phyloP scores from a whole-genome alignment of 768 basidiomycete species.

The Russula emetica region DNA sequence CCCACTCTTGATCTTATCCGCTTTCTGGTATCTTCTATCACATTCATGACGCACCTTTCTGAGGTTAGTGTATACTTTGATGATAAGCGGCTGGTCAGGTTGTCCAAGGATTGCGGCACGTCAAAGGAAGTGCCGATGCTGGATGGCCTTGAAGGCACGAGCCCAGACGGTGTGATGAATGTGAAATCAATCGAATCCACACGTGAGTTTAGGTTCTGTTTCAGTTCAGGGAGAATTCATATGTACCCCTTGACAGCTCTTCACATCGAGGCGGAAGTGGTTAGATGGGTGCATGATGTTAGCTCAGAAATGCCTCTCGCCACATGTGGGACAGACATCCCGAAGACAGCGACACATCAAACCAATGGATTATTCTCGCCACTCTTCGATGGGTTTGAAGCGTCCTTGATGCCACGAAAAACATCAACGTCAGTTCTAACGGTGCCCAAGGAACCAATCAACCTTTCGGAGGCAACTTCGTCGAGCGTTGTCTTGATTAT shows the following conservation, averaged over 20 bases:
- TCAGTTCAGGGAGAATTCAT: slow-evolving; percentile 12
- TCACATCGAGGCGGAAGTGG: no score
- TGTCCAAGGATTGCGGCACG: slow-evolving; percentile 58
- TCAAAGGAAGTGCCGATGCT: slow-evolving; percentile 52
- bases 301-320: slow-evolving; percentile 55
- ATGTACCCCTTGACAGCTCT: slow-evolving; percentile 56
- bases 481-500: slow-evolving; percentile 59
- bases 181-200: slow-evolving; percentile 58
- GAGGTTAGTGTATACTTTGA: slow-evolving; percentile 82
- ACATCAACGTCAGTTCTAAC: slow-evolving; percentile 33
- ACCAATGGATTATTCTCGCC: slow-evolving; percentile 40
- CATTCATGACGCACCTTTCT: slow-evolving; percentile 80
- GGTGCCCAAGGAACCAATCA: slow-evolving; percentile 31
- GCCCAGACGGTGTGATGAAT: slow-evolving; percentile 61
- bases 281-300: slow-evolving; percentile 66
- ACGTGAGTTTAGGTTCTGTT: slow-evolving; percentile 46
- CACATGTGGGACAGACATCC: background rate
- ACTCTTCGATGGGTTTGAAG: slow-evolving; percentile 38
- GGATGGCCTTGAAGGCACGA: slow-evolving; percentile 52
- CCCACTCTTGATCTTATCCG: slow-evolving; percentile 81
- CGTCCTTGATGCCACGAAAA: slow-evolving; percentile 34
- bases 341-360: slow-evolving; percentile 18
- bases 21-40: slow-evolving; percentile 86
- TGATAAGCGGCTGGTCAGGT: slow-evolving; percentile 60
- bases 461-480: slow-evolving; percentile 39